Conservation (phyloP, 192 early-diverging fungal species). For the Mortierella hygrophila region DNA sequence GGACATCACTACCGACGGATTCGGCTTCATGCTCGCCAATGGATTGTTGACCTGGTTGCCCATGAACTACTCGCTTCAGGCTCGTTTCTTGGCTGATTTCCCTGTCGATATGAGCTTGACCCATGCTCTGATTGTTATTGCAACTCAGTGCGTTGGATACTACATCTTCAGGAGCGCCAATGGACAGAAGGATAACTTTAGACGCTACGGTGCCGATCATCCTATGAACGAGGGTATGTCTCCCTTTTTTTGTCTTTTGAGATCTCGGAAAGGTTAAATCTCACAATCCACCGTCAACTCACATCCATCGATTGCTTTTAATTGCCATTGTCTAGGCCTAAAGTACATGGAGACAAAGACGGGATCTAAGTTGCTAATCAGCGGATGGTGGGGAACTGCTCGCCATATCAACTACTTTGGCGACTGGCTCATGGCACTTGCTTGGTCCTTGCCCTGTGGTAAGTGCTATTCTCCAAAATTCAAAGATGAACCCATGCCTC, state of each 20-base stretch:
- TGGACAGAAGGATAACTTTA: conserved; percentile 91
- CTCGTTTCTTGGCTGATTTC: conserved; percentile 82
- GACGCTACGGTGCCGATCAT: conserved; percentile 72
- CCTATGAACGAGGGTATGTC: conserved; percentile 65
- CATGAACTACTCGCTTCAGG: conserved; percentile 90
- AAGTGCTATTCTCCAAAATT: neutral
- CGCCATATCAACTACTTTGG: conserved; percentile 96
- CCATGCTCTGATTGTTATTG: conserved; percentile 60
- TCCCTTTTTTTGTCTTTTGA: neutral
- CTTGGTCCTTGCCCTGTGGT: conserved; percentile 91
- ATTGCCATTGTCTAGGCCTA: conserved; percentile 62
- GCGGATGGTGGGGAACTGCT: conserved; percentile 96
- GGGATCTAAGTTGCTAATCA: conserved; percentile 84
- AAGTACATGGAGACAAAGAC: conserved; percentile 88
- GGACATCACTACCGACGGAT: conserved; percentile 98
- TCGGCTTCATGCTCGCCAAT: conserved; percentile 91
- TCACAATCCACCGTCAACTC: neutral
- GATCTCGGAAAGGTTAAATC: too few relatives aligned
- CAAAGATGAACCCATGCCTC: neutral
- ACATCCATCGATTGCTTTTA: neutral
- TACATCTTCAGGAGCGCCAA: conserved; percentile 93
- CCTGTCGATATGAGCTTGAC: conserved; percentile 71
- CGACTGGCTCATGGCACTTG: conserved; percentile 93
- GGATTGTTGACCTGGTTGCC: conserved; percentile 92
- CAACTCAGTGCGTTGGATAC: conserved; percentile 76